Evolutionary conservation across 2,329 filamentous ascomycete species (phyloP).

Genomic region (Sclerotinia trifoliorum): DNA sequence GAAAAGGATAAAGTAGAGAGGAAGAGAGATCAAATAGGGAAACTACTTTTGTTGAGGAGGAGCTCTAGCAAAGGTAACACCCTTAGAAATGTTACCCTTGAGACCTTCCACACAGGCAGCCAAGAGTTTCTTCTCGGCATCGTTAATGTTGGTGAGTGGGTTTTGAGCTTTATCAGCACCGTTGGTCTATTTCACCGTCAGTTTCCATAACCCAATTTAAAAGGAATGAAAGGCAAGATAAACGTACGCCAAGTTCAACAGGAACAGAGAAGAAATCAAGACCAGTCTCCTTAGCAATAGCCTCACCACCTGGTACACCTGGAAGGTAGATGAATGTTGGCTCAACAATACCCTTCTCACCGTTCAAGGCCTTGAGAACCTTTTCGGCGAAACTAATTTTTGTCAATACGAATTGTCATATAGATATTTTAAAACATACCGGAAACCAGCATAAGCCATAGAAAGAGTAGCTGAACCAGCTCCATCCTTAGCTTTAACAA

Average conservation of each 20-base stretch:
- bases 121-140: slow-evolving; percentile 27
- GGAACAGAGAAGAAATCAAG: slow-evolving; percentile 95
- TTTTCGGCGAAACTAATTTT: slow-evolving; percentile 80
- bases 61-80: slow-evolving; percentile 53
- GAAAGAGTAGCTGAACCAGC: slow-evolving; percentile 95
- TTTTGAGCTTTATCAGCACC: slow-evolving; percentile 20
- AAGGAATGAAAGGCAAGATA: slow-evolving; percentile 49
- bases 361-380: slow-evolving; percentile 87
- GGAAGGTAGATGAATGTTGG: slow-evolving; percentile 95
- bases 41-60: slow-evolving; percentile 26
- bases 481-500: slow-evolving; percentile 98
- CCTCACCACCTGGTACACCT: slow-evolving; percentile 83
- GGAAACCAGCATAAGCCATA: slow-evolving; percentile 98
- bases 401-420: slow-evolving; percentile 23
- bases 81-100: slow-evolving; percentile 85
- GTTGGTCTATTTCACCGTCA: slow-evolving; percentile 73
- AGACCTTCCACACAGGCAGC: slow-evolving; percentile 29
- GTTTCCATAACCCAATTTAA: slow-evolving; percentile 75
- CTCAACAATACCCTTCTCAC: slow-evolving; percentile 90
- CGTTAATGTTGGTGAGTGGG: slow-evolving; percentile 31
- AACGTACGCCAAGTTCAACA: slow-evolving; percentile 91
- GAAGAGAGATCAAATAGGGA: slow-evolving; percentile 15
- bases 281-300: slow-evolving; percentile 78
- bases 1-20: background rate
- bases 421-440: slow-evolving; percentile 50